phyloP scores from a whole-genome alignment of 2,329 filamentous ascomycete species.

The Neonectria magnoliae region DNA sequence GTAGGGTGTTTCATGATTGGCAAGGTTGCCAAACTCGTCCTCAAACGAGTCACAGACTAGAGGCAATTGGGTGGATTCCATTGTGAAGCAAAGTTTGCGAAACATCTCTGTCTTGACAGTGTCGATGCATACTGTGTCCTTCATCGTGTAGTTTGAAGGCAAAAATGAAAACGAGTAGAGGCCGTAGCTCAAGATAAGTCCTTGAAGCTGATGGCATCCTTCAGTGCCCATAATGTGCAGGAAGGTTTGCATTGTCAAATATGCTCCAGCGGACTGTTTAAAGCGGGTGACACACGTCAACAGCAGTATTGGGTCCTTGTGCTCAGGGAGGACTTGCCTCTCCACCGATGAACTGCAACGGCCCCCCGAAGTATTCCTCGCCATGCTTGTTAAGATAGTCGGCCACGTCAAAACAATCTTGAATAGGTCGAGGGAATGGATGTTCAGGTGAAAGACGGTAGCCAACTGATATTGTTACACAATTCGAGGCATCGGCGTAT shows the following conservation, averaged over 20 bases:
- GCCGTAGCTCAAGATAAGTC: constrained; percentile 7
- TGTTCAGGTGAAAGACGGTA: constrained; percentile 70
- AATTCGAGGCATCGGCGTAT: constrained; percentile 13
- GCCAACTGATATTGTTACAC: constrained; percentile 60
- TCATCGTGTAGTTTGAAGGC: constrained; percentile 5
- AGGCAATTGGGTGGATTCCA: neutral
- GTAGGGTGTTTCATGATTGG: neutral
- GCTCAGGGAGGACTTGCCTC: constrained; percentile 2
- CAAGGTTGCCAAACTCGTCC: constrained; percentile 6
- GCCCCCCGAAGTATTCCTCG: constrained; percentile 1
- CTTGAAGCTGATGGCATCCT: neutral
- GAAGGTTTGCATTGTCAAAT: constrained; percentile 13
- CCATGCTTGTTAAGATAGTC: constrained; percentile 58
- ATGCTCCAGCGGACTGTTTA: constrained; percentile 10
- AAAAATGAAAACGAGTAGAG: constrained; percentile 6
- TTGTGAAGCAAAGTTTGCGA: neutral
- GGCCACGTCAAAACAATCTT: constrained; percentile 67
- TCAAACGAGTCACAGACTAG: neutral
- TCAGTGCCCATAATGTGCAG: constrained; percentile 1
- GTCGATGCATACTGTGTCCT: constrained; percentile 2
- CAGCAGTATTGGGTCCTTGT: neutral
- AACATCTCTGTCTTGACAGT: neutral
- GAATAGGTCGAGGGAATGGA: constrained; percentile 62
- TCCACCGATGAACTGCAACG: constrained; percentile 18
- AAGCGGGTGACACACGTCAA: neutral